A percentile compares a stretch with the other conserved stretches of the same genome.
Evolutionary conservation across 345 rosid genomes (phyloP).

Genomic region (Eucalyptus pauciflora): DNA sequence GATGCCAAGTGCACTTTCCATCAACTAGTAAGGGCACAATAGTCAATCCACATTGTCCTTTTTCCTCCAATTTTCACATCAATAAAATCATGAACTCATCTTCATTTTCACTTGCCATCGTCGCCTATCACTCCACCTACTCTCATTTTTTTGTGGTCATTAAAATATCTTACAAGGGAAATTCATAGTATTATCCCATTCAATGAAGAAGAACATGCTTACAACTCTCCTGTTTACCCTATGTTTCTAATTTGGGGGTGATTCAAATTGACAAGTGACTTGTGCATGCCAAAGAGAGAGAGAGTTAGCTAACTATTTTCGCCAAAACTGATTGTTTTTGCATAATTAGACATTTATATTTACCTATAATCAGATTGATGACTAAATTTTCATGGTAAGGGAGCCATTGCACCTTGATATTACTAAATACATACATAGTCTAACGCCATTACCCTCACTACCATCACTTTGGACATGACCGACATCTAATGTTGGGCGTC

Average conservation of each 20-base stretch:
- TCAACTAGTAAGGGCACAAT: conserved; percentile 1
- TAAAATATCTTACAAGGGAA: not conserved
- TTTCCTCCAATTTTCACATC: not conserved
- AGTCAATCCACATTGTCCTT: not conserved
- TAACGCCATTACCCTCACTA: not conserved
- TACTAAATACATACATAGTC: not conserved
- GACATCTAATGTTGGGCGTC: not conserved
- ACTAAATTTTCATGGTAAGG: not conserved
- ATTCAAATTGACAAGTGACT: not conserved
- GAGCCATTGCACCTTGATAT: not conserved
- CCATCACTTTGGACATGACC: not conserved
- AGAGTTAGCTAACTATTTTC: not conserved
- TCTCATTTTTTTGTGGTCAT: not conserved
- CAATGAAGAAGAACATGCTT: not conserved
- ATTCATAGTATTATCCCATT: not conserved
- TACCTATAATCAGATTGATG: not conserved
- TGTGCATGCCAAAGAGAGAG: not conserved
- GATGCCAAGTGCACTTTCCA: not conserved
- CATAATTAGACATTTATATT: not conserved
- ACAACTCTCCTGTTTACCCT: not conserved
- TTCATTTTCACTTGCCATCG: not conserved
- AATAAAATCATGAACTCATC: not conserved
- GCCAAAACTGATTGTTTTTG: not conserved
- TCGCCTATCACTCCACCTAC: rapidly evolving
- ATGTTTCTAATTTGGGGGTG: not conserved